Conservation (phyloP, 345 rosid species). For the Lumnitzera racemosa region DNA sequence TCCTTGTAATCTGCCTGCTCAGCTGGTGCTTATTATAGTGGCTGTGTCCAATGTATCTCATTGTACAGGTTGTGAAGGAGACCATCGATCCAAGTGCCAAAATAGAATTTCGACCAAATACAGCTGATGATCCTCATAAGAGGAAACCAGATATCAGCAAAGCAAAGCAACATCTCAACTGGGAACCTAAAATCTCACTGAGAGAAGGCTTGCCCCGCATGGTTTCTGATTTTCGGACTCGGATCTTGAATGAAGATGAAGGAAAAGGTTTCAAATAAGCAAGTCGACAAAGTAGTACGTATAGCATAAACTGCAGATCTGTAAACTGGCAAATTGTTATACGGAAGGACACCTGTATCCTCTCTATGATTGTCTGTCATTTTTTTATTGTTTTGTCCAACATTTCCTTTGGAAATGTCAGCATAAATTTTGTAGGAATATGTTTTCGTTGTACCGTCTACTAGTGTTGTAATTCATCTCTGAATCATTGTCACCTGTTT, state of each 20-base stretch:
- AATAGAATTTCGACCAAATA: conserved; percentile 79
- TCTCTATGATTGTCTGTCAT: background rate
- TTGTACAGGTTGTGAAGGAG: conserved; percentile 69
- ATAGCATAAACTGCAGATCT: conserved; percentile 27
- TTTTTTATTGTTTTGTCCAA: background rate
- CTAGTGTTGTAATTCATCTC: no score
- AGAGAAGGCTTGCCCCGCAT: conserved; percentile 86
- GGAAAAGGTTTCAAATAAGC: conserved; percentile 47
- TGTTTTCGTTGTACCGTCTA: background rate
- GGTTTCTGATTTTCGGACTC: conserved; percentile 83
- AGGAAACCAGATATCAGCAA: conserved; percentile 93
- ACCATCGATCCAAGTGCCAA: conserved; percentile 92
- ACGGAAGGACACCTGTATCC: background rate
- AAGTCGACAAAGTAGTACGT: conserved; percentile 15
- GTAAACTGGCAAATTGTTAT: conserved; percentile 21
- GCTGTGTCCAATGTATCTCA: no score
- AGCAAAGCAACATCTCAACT: conserved; percentile 82
- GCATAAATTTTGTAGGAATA: conserved; percentile 9
- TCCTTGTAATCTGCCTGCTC: background rate
- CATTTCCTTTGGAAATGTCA: background rate
- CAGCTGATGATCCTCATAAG: conserved; percentile 94
- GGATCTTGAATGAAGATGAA: conserved; percentile 83
- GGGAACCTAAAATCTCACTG: conserved; percentile 85
- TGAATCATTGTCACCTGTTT: no score
- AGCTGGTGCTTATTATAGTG: no score